Base-by-base conservation (phyloP, 768 basidiomycete genomes). In the Amanita brunnescens region DNA sequence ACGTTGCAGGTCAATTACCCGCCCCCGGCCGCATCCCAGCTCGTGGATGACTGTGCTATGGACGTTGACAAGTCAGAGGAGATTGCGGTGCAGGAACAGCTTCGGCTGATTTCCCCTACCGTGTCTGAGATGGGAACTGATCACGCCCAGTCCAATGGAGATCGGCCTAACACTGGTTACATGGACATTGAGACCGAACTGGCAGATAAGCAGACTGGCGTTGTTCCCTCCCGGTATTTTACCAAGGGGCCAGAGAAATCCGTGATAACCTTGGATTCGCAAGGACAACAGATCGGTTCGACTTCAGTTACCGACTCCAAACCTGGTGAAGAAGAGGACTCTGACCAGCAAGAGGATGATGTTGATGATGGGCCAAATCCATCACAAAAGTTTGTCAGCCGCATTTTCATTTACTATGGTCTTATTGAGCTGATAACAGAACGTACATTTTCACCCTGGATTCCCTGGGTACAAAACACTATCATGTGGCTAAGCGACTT, bases 361-460 rank as follows among this genome's bases (percentile, higher is more conserved):
- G 39, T 32, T 8, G 14, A 26, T 12, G 38, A 40, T 21, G 39
- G n/a, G 24, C 14, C 12, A 24, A 20, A 38, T 9, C 5, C 14
- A 23, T 48, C 32, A 7, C 45, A 34, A 38, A 48, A 35, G 47
- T 48, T 24, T 6, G 35, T 34, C 20, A 47, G 13, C 23, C 7
- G 9, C 6, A 18, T 10, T 5, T 14, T 6, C 18, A 1, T 3
- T 3, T 29, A 7, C 21, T 16, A 7, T 44, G 10, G 26, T 44
- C 26, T 16, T 24, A 16, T 48, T 34, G 29, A 40, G 13, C 6
- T 42, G 21, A 37, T 12, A 29, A 38, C 61, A 91, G 89, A 52
- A 83, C 89, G 5, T 81, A 80, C 56, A 84, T 99, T 30, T 83
- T 93, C 62, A 91, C 84, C 0, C 78, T 99, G 49, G 96, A 99